Conservation (phyloP, 2,329 filamentous ascomycete genomes). For the Talaromyces sp. region DNA sequence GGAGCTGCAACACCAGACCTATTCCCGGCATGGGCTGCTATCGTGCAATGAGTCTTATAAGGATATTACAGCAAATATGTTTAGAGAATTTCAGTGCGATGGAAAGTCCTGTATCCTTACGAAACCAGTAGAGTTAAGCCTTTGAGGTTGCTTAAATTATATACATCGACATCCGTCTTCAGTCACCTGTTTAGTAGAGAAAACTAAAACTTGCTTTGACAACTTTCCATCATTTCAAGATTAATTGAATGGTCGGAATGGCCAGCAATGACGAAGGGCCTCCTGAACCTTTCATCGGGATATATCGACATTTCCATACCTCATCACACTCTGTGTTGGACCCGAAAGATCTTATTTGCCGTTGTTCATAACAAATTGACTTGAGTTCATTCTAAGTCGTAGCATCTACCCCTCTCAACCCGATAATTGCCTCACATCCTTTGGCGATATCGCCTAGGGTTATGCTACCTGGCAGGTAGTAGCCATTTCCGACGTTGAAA, state of each 20-base stretch:
- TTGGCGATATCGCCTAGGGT: slow-evolving; percentile 7
- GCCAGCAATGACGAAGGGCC: background rate
- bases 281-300: background rate
- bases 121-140: background rate
- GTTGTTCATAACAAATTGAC: background rate
- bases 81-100: background rate
- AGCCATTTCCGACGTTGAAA: slow-evolving; percentile 10
- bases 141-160: background rate
- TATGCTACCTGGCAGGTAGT: slow-evolving; percentile 16
- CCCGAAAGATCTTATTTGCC: background rate
- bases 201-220: background rate
- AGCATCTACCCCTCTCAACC: background rate
- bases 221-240: background rate
- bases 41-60: background rate
- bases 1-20: slow-evolving; percentile 18
- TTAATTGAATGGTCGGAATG: background rate
- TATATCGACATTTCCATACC: background rate
- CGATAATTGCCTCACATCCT: slow-evolving; percentile 6
- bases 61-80: background rate
- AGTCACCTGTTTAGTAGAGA: background rate
- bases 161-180: background rate
- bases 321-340: background rate
- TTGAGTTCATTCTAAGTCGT: background rate
- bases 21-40: slow-evolving; percentile 11
- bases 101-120: background rate